phyloP scores from a whole-genome alignment of 1,139 yeast species.

The Yamadazyma epiphylla region DNA sequence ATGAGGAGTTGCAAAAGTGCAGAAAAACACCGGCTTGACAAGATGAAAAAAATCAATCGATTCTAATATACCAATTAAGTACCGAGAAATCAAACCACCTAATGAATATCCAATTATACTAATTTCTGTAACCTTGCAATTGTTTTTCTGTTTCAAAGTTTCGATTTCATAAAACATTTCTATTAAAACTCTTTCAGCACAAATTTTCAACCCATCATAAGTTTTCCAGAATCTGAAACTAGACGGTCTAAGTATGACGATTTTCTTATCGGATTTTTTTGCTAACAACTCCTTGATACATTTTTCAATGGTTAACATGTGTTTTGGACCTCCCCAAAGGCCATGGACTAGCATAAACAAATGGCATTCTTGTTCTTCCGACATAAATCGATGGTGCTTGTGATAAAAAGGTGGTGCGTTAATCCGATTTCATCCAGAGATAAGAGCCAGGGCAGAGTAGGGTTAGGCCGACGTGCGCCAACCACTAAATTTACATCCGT shows the following conservation, averaged over 20 bases:
- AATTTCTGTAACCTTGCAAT: conserved; percentile 32
- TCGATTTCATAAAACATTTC: conserved; percentile 62
- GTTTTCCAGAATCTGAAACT: conserved; percentile 75
- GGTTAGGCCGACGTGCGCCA: no score
- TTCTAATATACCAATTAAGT: conserved; percentile 65
- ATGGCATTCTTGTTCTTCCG: conserved; percentile 35
- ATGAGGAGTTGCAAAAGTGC: conserved; percentile 92
- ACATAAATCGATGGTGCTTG: no score
- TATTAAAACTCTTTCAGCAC: conserved; percentile 64
- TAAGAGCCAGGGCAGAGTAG: no score
- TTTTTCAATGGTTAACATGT: conserved; percentile 59
- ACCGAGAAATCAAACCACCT: conserved; percentile 49
- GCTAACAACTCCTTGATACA: conserved; percentile 41
- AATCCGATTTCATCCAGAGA: no score
- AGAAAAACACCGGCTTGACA: conserved; percentile 61
- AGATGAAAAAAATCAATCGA: conserved; percentile 51
- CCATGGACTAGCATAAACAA: conserved; percentile 83
- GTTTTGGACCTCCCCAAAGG: conserved; percentile 81
- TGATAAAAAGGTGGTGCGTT: no score
- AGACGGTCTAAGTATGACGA: conserved; percentile 60
- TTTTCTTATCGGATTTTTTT: conserved; percentile 32
- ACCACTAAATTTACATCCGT: no score
- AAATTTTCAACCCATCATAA: conserved; percentile 75
- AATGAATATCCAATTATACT: conserved; percentile 44
- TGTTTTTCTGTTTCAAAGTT: conserved; percentile 36